A percentile compares a stretch with the other conserved stretches of the same genome.
These are phyloP conservation scores for Andrographis paniculata DNA, from an alignment of 305 asterid species.

Conservation along the genomic window DNA sequence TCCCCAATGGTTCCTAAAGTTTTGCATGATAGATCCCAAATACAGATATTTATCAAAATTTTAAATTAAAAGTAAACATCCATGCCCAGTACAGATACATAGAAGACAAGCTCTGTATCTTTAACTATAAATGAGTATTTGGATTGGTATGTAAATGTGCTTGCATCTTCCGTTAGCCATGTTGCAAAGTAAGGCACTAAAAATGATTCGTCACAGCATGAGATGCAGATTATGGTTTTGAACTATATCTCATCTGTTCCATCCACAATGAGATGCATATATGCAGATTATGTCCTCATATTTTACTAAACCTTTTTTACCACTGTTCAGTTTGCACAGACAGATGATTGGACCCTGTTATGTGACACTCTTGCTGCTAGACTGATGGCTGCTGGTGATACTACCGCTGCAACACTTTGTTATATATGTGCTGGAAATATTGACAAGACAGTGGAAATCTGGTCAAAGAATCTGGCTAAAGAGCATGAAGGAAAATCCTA, in stretches of 20 bases:
- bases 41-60: slow-evolving; percentile 1
- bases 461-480: slow-evolving; percentile 72
- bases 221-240: slow-evolving; percentile 6
- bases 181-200: too few relatives aligned
- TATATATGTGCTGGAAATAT: slow-evolving; percentile 97
- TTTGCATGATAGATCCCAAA: background rate
- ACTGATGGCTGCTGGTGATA: slow-evolving; percentile 78
- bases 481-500: slow-evolving; percentile 81
- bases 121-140: background rate
- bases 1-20: slow-evolving; percentile 7
- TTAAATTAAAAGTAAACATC: slow-evolving; percentile 1
- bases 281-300: slow-evolving; percentile 3
- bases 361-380: slow-evolving; percentile 93
- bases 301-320: slow-evolving; percentile 20
- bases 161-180: too few relatives aligned
- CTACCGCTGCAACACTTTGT: slow-evolving; percentile 84
- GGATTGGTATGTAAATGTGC: too few relatives aligned
- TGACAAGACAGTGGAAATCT: slow-evolving; percentile 87
- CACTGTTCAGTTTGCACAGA: slow-evolving; percentile 68
- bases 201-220: too few relatives aligned
- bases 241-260: slow-evolving; percentile 4
- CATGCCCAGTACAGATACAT: background rate
- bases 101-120: background rate
- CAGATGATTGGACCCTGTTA: slow-evolving; percentile 82
- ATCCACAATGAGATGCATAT: slow-evolving; percentile 3